Conservation (phyloP, 1,284 basidiomycete genomes). For the Coniferiporia weirii region DNA sequence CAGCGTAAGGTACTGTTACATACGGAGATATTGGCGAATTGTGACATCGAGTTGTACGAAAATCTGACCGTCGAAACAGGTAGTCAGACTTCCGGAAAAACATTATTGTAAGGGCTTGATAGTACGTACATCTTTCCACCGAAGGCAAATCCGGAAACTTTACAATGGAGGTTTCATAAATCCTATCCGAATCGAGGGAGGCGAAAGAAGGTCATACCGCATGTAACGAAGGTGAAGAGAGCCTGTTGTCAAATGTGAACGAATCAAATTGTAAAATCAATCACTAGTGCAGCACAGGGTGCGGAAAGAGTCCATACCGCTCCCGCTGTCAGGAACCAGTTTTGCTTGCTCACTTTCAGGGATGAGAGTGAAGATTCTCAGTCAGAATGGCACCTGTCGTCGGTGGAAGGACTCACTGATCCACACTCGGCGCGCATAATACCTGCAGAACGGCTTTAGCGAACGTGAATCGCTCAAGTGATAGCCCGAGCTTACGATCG, state of each 20-base stretch:
- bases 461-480: neutral
- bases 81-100: neutral
- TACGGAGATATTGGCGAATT: constrained; percentile 8
- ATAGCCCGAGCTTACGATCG: constrained; percentile 1
- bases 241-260: neutral
- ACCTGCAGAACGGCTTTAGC: neutral
- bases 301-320: neutral
- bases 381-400: neutral
- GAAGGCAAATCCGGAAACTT: constrained; percentile 12
- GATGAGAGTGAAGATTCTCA: neutral
- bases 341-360: constrained; percentile 11
- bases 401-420: neutral
- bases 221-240: constrained; percentile 5
- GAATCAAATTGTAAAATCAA: neutral
- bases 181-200: neutral
- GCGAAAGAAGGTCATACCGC: neutral
- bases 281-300: neutral
- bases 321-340: constrained; percentile 6
- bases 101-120: neutral
- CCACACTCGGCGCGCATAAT: constrained; percentile 8
- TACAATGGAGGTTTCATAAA: neutral
- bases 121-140: constrained; percentile 2
- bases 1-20: neutral
- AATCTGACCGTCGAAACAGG: neutral
- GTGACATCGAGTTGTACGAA: constrained; percentile 1